Evolutionary conservation across 108 stramenopile genomes (phyloP).

Genomic region (Mediolabrus comicus): DNA sequence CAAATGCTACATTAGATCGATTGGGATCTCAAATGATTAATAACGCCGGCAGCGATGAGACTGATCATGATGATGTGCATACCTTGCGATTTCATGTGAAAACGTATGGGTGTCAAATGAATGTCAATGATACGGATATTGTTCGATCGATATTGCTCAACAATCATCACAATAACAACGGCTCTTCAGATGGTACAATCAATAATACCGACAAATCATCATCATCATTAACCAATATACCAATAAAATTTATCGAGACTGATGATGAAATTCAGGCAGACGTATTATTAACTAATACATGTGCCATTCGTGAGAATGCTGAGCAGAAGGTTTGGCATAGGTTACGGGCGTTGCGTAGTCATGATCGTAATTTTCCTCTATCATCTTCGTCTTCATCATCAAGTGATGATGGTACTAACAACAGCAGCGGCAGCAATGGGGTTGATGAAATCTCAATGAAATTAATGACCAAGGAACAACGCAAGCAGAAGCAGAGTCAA

Average conservation of each 20-base stretch:
- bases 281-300: conserved; percentile 95
- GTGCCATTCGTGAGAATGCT: conserved; percentile 98
- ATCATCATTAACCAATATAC: conserved; percentile 14
- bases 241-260: conserved; percentile 37
- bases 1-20: conserved; percentile 9
- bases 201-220: too few relatives aligned
- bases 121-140: conserved; percentile 95
- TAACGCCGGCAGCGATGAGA: neutral
- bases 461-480: conserved; percentile 1
- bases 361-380: conserved; percentile 33
- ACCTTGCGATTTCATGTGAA: conserved; percentile 86
- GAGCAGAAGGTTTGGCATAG: conserved; percentile 96
- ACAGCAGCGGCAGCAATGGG: neutral
- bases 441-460: neutral
- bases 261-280: conserved; percentile 60
- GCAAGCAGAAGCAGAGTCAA: conserved; percentile 6
- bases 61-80: neutral
- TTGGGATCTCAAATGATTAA: conserved; percentile 3
- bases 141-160: conserved; percentile 83
- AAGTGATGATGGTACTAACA: neutral
- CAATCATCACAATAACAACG: neutral
- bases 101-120: conserved; percentile 99
- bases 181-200: too few relatives aligned
- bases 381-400: neutral
- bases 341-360: conserved; percentile 53